These are phyloP conservation scores for Amaranthus palmeri DNA, from an alignment of 148 eudicot genomes.

Conservation along the genomic window DNA sequence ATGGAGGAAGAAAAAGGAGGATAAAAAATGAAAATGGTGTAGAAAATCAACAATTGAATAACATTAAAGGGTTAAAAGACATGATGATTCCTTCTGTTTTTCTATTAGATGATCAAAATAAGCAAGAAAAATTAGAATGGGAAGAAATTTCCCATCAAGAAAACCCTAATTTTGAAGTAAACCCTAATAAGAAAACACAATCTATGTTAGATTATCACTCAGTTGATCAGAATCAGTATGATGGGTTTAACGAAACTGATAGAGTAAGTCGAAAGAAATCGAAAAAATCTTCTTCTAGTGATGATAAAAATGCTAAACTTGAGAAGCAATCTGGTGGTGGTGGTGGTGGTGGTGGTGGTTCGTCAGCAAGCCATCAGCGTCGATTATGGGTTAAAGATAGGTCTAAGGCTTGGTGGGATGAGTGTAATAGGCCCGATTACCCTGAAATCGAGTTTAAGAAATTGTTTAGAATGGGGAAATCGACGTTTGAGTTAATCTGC, in stretches of 20 bases:
- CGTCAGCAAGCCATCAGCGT: constrained; percentile 38
- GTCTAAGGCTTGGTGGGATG: constrained; percentile 88
- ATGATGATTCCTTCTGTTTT: constrained; percentile 43
- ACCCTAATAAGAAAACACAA: constrained; percentile 34
- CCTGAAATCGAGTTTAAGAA: constrained; percentile 66
- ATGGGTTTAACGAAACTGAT: constrained; percentile 27
- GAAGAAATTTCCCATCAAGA: constrained; percentile 30
- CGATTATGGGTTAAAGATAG: constrained; percentile 76
- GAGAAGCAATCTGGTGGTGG: constrained; percentile 8
- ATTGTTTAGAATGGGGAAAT: constrained; percentile 70
- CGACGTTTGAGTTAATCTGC: constrained; percentile 67
- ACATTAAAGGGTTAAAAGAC: constrained; percentile 38
- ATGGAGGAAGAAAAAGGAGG: constrained; percentile 14
- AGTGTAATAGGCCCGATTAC: constrained; percentile 55
- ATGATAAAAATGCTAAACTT: constrained; percentile 12
- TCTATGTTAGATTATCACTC: constrained; percentile 48
- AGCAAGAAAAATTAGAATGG: constrained; percentile 36
- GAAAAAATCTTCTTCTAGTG: constrained; percentile 18
- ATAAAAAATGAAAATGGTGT: constrained; percentile 13
- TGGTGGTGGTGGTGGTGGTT: not conserved
- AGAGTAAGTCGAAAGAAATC: constrained; percentile 34
- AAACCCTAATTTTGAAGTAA: constrained; percentile 33
- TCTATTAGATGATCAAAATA: constrained; percentile 51
- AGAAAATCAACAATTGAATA: constrained; percentile 5
- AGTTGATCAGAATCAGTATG: constrained; percentile 27